Evolutionary conservation across 345 rosid genomes (phyloP).

Genomic region (Melaleuca quinquenervia): DNA sequence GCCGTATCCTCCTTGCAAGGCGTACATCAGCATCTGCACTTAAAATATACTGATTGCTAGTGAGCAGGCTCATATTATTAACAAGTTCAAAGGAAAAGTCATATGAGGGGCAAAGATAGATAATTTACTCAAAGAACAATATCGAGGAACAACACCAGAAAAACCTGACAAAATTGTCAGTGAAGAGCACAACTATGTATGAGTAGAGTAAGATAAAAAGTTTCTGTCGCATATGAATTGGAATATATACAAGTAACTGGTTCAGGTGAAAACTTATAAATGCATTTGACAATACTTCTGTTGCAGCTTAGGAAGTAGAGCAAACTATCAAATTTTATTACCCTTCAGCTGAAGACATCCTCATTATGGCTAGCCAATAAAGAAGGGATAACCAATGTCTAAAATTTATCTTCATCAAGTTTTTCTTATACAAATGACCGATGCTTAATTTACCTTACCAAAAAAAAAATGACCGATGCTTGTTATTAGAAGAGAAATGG

Average conservation of each 20-base stretch:
- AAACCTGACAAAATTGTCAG: background rate
- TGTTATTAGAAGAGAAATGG: background rate
- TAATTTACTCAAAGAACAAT: background rate
- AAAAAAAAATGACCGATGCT: background rate
- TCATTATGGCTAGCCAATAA: background rate
- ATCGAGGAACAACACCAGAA: background rate
- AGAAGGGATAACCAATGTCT: background rate
- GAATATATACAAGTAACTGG: background rate
- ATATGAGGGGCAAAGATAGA: background rate
- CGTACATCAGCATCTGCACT: slow-evolving; percentile 99
- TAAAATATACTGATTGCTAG: slow-evolving; percentile 30
- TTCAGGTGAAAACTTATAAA: background rate
- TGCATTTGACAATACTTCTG: background rate
- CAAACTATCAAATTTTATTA: background rate
- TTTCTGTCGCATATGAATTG: background rate
- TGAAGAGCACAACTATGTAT: background rate
- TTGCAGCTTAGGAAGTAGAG: background rate
- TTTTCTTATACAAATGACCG: background rate
- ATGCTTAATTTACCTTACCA: too few relatives aligned
- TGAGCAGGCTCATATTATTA: slow-evolving; percentile 15
- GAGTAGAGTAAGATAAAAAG: background rate
- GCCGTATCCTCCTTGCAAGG: slow-evolving; percentile 90
- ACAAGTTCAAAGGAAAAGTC: background rate
- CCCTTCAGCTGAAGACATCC: background rate
- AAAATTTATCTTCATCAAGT: background rate